Evolutionary conservation across 2,329 filamentous ascomycete species (phyloP).

Genomic region (Talaromyces pinophilus): DNA sequence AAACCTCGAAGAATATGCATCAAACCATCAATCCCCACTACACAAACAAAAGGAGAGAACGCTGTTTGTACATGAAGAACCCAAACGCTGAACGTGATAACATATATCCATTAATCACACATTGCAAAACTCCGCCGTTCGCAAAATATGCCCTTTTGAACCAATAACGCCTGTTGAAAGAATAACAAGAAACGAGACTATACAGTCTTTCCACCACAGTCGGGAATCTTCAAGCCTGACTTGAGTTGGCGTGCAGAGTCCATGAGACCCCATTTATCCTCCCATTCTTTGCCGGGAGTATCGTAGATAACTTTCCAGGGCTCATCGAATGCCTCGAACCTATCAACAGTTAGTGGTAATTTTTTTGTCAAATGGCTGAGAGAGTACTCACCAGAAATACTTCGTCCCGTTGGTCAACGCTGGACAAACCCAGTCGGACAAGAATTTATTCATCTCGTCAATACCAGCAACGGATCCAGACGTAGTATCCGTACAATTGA

Average conservation of each 20-base stretch:
- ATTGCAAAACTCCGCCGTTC: background rate
- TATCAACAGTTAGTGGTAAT: conserved; percentile 57
- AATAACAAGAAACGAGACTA: conserved; percentile 9
- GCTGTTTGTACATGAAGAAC: conserved; percentile 2
- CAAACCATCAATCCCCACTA: background rate
- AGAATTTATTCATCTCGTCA: conserved; percentile 78
- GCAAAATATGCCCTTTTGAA: background rate
- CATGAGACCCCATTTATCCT: conserved; percentile 94
- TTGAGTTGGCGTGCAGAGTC: conserved; percentile 83
- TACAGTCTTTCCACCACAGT: conserved; percentile 73
- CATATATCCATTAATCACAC: background rate
- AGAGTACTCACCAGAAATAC: conserved; percentile 75
- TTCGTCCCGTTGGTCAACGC: conserved; percentile 79
- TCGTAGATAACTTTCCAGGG: conserved; percentile 87
- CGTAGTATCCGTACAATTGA: conserved; percentile 57
- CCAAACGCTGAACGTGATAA: conserved; percentile 16
- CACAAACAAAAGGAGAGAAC: background rate
- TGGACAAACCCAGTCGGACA: conserved; percentile 81
- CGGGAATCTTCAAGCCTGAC: conserved; percentile 77
- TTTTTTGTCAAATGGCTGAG: background rate
- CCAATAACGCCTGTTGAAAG: background rate
- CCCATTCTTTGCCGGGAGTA: conserved; percentile 70
- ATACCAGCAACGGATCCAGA: conserved; percentile 76
- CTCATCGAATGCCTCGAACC: conserved; percentile 94
- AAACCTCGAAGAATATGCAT: background rate